A percentile compares a stretch with the other conserved stretches of the same genome.
These are phyloP conservation scores for Cyberlindnera subsufficiens DNA, from an alignment of 805 yeast species.

Conservation along the genomic window DNA sequence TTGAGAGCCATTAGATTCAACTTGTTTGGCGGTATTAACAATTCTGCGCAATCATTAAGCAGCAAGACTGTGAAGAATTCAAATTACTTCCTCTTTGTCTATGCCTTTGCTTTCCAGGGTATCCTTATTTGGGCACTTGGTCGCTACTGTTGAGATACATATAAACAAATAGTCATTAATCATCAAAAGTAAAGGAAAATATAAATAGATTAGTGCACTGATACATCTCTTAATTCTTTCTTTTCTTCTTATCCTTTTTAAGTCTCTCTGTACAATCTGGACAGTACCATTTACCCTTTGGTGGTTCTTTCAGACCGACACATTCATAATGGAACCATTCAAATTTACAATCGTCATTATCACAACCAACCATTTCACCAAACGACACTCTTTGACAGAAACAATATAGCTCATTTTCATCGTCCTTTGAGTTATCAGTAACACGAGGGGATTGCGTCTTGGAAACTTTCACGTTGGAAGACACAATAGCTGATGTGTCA, in stretches of 20 bases:
- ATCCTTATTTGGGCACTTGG: constrained; percentile 66
- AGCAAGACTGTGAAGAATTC: constrained; percentile 70
- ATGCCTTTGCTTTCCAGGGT: constrained; percentile 78
- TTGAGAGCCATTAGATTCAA: constrained; percentile 48
- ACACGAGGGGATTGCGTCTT: constrained; percentile 1
- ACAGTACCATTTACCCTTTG: constrained; percentile 93
- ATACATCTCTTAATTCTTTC: constrained; percentile 4
- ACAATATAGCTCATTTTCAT: constrained; percentile 72
- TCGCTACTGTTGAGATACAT: constrained; percentile 1
- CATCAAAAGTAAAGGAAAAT: neutral
- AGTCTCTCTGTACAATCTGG: constrained; percentile 59
- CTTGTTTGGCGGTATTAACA: constrained; percentile 35
- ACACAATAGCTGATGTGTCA: neutral
- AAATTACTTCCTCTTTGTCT: constrained; percentile 80
- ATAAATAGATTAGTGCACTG: neutral
- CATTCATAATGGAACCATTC: constrained; percentile 98
- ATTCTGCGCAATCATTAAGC: constrained; percentile 51
- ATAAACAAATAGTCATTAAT: neutral
- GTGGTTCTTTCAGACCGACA: constrained; percentile 84
- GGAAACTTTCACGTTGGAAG: neutral
- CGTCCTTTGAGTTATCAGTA: constrained; percentile 37
- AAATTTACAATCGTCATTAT: constrained; percentile 76
- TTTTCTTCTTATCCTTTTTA: constrained; percentile 22
- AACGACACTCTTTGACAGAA: constrained; percentile 91
- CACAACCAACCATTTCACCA: constrained; percentile 97